Percentiles rank a stretch among this genome's conserved stretches.
These are phyloP conservation scores for Coffea canephora DNA, from an alignment of 257 asterid genomes.

Conservation along the genomic window DNA sequence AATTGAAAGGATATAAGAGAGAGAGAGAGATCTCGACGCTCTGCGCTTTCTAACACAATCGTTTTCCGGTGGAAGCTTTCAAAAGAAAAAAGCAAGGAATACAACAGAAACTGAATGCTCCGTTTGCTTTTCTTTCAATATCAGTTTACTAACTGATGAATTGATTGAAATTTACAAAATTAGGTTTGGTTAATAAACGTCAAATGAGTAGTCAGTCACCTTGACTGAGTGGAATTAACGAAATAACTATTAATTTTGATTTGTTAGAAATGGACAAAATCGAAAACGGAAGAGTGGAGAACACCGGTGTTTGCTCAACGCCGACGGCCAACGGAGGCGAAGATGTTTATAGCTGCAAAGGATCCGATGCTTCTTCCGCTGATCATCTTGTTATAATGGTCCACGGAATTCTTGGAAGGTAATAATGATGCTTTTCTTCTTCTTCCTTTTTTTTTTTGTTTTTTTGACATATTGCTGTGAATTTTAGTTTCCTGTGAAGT, in stretches of 20 bases:
- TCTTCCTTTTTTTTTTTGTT: neutral
- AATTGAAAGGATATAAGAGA: neutral
- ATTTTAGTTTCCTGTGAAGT: neutral
- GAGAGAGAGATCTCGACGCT: too few relatives aligned
- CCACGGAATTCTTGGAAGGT: constrained; percentile 99
- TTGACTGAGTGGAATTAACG: neutral
- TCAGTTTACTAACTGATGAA: neutral
- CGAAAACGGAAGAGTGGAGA: constrained; percentile 39
- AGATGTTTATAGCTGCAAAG: constrained; percentile 61
- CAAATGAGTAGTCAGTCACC: constrained; percentile 4
- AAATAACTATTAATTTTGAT: neutral
- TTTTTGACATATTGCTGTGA: neutral
- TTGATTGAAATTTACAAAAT: neutral
- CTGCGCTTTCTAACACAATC: too few relatives aligned
- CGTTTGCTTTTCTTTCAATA: neutral
- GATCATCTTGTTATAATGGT: constrained; percentile 97
- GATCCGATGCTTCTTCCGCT: constrained; percentile 61
- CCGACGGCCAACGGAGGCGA: constrained; percentile 62
- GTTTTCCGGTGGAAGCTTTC: too few relatives aligned
- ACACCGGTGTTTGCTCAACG: constrained; percentile 48
- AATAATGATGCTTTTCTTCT: neutral
- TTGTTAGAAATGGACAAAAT: constrained; percentile 14
- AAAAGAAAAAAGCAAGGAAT: too few relatives aligned
- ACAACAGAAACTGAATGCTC: too few relatives aligned
- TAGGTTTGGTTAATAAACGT: neutral